These are phyloP conservation scores for Acacia confusa DNA, from an alignment of 306 rosid species.

Conservation along the genomic window DNA sequence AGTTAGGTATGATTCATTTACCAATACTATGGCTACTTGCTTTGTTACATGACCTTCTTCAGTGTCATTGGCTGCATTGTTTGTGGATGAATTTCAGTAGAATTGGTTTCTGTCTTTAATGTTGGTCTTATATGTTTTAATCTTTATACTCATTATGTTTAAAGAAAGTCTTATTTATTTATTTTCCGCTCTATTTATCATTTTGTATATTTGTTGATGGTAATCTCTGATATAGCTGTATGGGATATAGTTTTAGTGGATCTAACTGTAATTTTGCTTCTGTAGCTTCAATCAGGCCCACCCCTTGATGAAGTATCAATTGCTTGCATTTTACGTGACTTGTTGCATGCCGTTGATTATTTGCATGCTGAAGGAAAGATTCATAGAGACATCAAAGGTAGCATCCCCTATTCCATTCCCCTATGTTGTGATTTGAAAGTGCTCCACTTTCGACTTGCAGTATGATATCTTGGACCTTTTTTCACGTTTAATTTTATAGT, in stretches of 20 bases:
- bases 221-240: slow-evolving; percentile 14
- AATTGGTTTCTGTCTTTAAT: slow-evolving; percentile 1
- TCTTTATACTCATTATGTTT: neutral
- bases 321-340: slow-evolving; percentile 3
- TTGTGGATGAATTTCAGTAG: slow-evolving; percentile 6
- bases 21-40: neutral
- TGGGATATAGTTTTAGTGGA: neutral
- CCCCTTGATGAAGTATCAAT: slow-evolving; percentile 22
- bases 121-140: slow-evolving; percentile 2
- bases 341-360: slow-evolving; percentile 8
- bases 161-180: neutral
- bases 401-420: neutral
- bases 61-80: slow-evolving; percentile 2
- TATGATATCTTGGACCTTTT: neutral
- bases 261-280: neutral
- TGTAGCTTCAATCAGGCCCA: slow-evolving; percentile 9
- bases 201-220: slow-evolving; percentile 14
- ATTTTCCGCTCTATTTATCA: neutral
- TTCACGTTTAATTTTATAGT: neutral
- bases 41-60: neutral
- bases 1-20: neutral
- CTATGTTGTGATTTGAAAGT: neutral
- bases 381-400: slow-evolving; percentile 19
- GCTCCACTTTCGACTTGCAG: neutral
- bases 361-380: slow-evolving; percentile 10